Evolutionary conservation across 75 land plant species (phyloP).

Genomic region (Pinus tabuliformis): DNA sequence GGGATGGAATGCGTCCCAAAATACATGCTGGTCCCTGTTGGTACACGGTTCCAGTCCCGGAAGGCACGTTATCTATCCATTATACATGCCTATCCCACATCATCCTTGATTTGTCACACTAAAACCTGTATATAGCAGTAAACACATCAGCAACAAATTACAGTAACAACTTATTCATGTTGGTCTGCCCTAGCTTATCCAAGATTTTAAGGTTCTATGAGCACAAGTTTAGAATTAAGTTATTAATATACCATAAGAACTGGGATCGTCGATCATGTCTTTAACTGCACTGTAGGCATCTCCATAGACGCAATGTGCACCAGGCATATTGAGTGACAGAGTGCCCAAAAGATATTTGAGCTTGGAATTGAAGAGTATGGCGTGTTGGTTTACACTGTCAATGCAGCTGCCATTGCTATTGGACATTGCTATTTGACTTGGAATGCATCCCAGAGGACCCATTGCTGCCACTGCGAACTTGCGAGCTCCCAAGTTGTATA

Average conservation of each 20-base stretch:
- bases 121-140: conserved; percentile 29
- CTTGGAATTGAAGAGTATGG: conserved; percentile 54
- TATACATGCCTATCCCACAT: conserved; percentile 78
- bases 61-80: conserved; percentile 72
- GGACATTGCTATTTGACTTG: conserved; percentile 47
- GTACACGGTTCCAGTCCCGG: conserved; percentile 58
- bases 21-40: conserved; percentile 53
- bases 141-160: too few relatives aligned
- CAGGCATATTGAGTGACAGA: conserved; percentile 43
- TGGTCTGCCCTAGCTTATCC: too few relatives aligned
- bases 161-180: too few relatives aligned
- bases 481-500: conserved; percentile 76
- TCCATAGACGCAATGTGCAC: conserved; percentile 43
- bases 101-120: conserved; percentile 63
- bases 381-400: conserved; percentile 47
- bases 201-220: too few relatives aligned
- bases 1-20: conserved; percentile 90
- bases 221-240: too few relatives aligned
- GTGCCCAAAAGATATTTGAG: conserved; percentile 34
- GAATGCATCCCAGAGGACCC: conserved; percentile 87
- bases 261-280: conserved; percentile 57
- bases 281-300: conserved; percentile 51
- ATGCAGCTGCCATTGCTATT: conserved; percentile 43
- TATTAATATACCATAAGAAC: conserved; percentile 40
- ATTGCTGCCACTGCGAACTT: conserved; percentile 60